These are phyloP conservation scores for Pichiaceae sp. DNA, from an alignment of 1,139 yeast species.

Conservation along the genomic window DNA sequence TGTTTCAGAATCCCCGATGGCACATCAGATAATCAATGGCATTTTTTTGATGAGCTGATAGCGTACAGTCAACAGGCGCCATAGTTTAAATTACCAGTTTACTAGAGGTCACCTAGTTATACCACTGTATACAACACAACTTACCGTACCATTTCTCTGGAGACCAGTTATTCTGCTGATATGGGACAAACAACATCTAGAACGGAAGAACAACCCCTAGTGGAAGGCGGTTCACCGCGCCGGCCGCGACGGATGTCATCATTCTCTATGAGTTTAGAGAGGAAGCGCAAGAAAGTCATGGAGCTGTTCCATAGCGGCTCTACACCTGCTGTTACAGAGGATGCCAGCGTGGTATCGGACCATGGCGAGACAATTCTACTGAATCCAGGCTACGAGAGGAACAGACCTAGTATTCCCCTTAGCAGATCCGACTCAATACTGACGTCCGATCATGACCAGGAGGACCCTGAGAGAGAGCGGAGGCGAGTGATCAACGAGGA, in stretches of 20 bases:
- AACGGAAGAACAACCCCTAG: too few relatives aligned
- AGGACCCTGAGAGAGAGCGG: not conserved
- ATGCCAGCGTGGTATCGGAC: constrained; percentile 27
- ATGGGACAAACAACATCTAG: too few relatives aligned
- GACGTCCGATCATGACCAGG: not conserved
- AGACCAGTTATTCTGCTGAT: too few relatives aligned
- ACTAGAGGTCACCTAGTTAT: too few relatives aligned
- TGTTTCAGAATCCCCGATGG: not conserved
- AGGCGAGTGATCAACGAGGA: constrained; percentile 4
- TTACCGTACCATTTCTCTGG: too few relatives aligned
- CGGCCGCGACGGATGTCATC: constrained; percentile 2
- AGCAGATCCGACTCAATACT: not conserved
- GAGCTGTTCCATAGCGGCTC: not conserved
- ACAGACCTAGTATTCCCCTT: not conserved
- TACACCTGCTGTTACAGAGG: not conserved
- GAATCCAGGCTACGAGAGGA: not conserved
- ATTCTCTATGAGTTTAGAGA: not conserved
- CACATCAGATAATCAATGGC: too few relatives aligned
- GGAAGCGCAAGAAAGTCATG: not conserved
- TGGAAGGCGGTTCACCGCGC: too few relatives aligned
- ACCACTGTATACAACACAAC: too few relatives aligned
- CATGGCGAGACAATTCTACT: constrained; percentile 28
- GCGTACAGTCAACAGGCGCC: too few relatives aligned
- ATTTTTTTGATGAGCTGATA: too few relatives aligned
- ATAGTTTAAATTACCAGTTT: too few relatives aligned